Conservation (phyloP, 2,329 filamentous ascomycete genomes). For the Nemania sp. region DNA sequence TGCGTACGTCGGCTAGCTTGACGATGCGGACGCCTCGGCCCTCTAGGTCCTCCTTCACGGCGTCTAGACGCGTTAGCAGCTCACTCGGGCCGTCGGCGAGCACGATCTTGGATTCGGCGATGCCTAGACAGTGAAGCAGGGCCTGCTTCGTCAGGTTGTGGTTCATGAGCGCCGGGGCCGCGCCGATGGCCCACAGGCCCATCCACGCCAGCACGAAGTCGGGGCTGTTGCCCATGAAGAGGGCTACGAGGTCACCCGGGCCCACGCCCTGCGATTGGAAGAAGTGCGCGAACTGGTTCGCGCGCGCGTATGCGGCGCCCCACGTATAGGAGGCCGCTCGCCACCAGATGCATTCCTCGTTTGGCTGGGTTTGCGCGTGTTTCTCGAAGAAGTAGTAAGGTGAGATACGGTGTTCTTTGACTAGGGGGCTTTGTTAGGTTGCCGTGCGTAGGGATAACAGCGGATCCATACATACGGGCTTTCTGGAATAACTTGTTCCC, state of each 20-base stretch:
- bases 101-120: conserved; percentile 67
- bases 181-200: conserved; percentile 73
- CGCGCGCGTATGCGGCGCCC: conserved; percentile 65
- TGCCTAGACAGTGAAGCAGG: conserved; percentile 72
- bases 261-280: conserved; percentile 69
- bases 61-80: conserved; percentile 68
- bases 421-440: conserved; percentile 49
- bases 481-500: conserved; percentile 59
- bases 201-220: conserved; percentile 76
- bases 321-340: conserved; percentile 71
- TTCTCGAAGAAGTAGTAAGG: conserved; percentile 75
- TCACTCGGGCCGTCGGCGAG: conserved; percentile 68
- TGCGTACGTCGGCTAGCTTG: conserved; percentile 63
- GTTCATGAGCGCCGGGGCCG: conserved; percentile 78
- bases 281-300: conserved; percentile 71
- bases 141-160: conserved; percentile 74
- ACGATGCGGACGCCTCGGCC: conserved; percentile 65
- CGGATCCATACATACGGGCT: conserved; percentile 55
- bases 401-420: conserved; percentile 65
- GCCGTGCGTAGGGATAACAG: too few species aligned
- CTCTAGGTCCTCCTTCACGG: conserved; percentile 64
- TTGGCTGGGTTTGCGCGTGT: conserved; percentile 62
- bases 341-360: conserved; percentile 75
- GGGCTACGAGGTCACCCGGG: conserved; percentile 70
- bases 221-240: conserved; percentile 75